A percentile compares a stretch with the other conserved stretches of the same genome.
phyloP scores from a whole-genome alignment of 2,329 filamentous ascomycete genomes.

The Cadophora sp. region DNA sequence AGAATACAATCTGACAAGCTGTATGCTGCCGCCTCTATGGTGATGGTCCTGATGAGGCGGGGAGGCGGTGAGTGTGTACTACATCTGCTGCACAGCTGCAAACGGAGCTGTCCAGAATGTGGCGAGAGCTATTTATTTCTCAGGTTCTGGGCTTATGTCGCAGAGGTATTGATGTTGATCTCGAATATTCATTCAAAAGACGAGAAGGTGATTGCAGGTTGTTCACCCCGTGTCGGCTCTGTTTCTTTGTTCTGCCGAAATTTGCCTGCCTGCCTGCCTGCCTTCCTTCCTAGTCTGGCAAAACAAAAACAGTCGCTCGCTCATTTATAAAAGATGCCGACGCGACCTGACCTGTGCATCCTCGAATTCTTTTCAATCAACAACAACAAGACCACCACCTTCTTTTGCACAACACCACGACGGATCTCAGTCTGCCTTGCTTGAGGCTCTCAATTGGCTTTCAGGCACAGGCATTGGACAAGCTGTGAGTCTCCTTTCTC shows the following conservation, averaged over 20 bases:
- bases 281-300: conserved; percentile 5
- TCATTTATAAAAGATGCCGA: not conserved
- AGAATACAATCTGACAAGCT: conserved; percentile 7
- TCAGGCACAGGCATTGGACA: not conserved
- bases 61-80: conserved; percentile 26
- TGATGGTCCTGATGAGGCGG: conserved; percentile 18
- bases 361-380: conserved; percentile 7
- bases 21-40: conserved; percentile 18
- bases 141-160: not conserved
- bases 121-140: not conserved
- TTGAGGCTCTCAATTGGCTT: conserved; percentile 6
- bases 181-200: not conserved
- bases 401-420: conserved; percentile 17
- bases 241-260: not conserved
- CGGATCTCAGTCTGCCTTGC: conserved; percentile 11
- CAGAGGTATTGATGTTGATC: conserved; percentile 5
- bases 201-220: not conserved
- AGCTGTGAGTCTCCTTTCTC: conserved; percentile 10
- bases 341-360: not conserved
- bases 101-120: conserved; percentile 14
- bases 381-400: conserved; percentile 5
- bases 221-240: too few relatives aligned
- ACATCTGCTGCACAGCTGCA: not conserved
- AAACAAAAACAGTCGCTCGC: conserved; percentile 1
- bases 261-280: too few relatives aligned